Conservation (phyloP, 768 basidiomycete genomes). For the Myochromella boudieri region DNA sequence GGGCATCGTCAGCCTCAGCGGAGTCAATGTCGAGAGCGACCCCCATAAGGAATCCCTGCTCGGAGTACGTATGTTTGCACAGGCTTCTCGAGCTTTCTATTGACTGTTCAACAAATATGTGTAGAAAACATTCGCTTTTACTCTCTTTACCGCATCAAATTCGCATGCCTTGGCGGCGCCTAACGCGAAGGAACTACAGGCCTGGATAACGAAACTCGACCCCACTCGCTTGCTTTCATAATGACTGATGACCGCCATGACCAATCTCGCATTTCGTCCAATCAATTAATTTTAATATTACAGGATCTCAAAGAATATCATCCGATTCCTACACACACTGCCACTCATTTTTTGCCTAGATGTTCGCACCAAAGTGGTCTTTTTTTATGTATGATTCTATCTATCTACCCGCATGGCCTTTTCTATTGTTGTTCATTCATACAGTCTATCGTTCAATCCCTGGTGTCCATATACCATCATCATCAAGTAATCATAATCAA, state of each 20-base stretch:
- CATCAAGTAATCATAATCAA: constrained; percentile 11
- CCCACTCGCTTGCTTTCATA: constrained; percentile 65
- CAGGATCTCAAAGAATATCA: too few species aligned
- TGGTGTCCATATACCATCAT: constrained; percentile 10
- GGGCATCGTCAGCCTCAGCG: constrained; percentile 77
- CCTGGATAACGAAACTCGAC: constrained; percentile 85
- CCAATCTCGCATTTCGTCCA: not conserved
- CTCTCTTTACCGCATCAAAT: constrained; percentile 89
- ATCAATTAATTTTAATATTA: too few species aligned
- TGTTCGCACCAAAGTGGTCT: constrained; percentile 9
- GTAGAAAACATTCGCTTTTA: constrained; percentile 85
- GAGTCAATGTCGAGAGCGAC: constrained; percentile 84
- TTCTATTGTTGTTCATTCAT: constrained; percentile 7
- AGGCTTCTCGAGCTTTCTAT: not conserved
- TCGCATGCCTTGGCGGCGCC: constrained; percentile 88
- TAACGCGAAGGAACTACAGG: constrained; percentile 76
- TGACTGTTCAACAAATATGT: constrained; percentile 3
- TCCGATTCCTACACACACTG: constrained; percentile 7
- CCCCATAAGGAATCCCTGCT: constrained; percentile 85
- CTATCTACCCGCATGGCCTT: constrained; percentile 6
- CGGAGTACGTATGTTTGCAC: constrained; percentile 46
- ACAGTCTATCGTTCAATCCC: not conserved
- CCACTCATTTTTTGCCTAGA: constrained; percentile 10
- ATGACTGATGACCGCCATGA: constrained; percentile 17
- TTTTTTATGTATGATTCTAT: constrained; percentile 13